Percentiles rank a stretch among this genome's conserved stretches.
phyloP scores from a whole-genome alignment of 371 early-diverging fungal species.

The Rhizopus arrhizus region DNA sequence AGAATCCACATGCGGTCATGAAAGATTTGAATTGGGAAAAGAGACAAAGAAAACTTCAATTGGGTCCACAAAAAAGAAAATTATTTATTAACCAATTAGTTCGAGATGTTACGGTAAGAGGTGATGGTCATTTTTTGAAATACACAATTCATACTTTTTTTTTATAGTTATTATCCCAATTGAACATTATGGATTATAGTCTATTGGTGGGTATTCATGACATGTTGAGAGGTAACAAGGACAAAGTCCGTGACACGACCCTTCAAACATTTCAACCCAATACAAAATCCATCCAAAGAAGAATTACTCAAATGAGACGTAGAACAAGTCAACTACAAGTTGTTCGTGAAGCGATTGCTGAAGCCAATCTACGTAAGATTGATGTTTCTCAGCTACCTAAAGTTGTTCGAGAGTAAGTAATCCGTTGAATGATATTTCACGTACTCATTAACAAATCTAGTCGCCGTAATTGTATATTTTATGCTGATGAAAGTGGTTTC shows the following conservation, averaged over 20 bases:
- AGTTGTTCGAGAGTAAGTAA: slow-evolving; percentile 50
- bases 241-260: slow-evolving; percentile 86
- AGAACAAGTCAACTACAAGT: slow-evolving; percentile 69
- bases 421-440: background rate
- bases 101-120: slow-evolving; percentile 73
- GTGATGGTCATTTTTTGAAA: slow-evolving; percentile 47
- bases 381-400: slow-evolving; percentile 59
- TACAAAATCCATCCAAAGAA: slow-evolving; percentile 53
- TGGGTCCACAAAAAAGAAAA: slow-evolving; percentile 84
- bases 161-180: slow-evolving; percentile 81
- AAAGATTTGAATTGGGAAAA: slow-evolving; percentile 96
- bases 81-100: slow-evolving; percentile 85
- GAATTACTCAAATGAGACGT: slow-evolving; percentile 46
- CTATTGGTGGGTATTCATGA: slow-evolving; percentile 93
- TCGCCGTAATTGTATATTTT: slow-evolving; percentile 79
- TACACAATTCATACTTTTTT: background rate
- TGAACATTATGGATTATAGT: slow-evolving; percentile 90
- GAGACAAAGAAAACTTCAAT: slow-evolving; percentile 68
- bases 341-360: slow-evolving; percentile 71
- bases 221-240: slow-evolving; percentile 80
- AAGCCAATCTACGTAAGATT: slow-evolving; percentile 72
- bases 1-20: slow-evolving; percentile 84
- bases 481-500: slow-evolving; percentile 92
- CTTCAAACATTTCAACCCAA: slow-evolving; percentile 72
- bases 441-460: slow-evolving; percentile 21